phyloP scores from a whole-genome alignment of 208 protist genomes.

The Leptomonas pyrrhocoris region DNA sequence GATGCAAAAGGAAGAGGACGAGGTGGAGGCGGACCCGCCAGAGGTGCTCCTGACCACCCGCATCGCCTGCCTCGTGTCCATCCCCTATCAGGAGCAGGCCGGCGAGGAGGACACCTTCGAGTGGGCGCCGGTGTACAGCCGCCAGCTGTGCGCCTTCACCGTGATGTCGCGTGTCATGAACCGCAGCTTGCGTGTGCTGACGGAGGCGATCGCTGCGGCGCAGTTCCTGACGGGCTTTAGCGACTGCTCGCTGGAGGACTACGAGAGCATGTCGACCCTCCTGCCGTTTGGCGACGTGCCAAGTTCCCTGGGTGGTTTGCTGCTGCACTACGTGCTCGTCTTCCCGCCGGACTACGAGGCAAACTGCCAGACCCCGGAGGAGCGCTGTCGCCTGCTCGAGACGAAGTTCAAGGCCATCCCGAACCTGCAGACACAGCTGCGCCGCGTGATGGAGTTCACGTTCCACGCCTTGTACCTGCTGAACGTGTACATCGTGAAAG shows the following conservation, averaged over 20 bases:
- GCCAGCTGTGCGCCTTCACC: constrained; percentile 83
- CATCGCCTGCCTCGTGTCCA: constrained; percentile 71
- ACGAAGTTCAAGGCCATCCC: constrained; percentile 72
- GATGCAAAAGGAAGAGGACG: constrained; percentile 1
- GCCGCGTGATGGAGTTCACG: constrained; percentile 79
- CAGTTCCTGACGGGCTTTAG: constrained; percentile 71
- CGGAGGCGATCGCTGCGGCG: constrained; percentile 77
- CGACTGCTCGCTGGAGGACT: constrained; percentile 64
- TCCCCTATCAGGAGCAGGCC: constrained; percentile 59
- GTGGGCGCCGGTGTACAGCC: constrained; percentile 88
- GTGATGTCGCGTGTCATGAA: constrained; percentile 82
- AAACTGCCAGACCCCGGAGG: constrained; percentile 59
- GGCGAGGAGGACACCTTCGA: constrained; percentile 47
- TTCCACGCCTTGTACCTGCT: constrained; percentile 79
- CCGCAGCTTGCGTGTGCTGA: constrained; percentile 76
- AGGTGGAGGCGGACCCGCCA: constrained; percentile 29
- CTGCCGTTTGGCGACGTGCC: constrained; percentile 79
- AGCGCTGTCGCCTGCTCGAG: constrained; percentile 67
- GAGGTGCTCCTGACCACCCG: constrained; percentile 75
- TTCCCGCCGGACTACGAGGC: constrained; percentile 83
- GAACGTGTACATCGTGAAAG: constrained; percentile 64
- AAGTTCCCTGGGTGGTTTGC: constrained; percentile 74
- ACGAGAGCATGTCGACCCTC: constrained; percentile 45
- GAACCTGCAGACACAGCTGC: constrained; percentile 62
- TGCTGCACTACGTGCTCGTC: constrained; percentile 89